These are phyloP conservation scores for Claviceps arundinis DNA, from an alignment of 2,329 filamentous ascomycete genomes.

Conservation along the genomic window DNA sequence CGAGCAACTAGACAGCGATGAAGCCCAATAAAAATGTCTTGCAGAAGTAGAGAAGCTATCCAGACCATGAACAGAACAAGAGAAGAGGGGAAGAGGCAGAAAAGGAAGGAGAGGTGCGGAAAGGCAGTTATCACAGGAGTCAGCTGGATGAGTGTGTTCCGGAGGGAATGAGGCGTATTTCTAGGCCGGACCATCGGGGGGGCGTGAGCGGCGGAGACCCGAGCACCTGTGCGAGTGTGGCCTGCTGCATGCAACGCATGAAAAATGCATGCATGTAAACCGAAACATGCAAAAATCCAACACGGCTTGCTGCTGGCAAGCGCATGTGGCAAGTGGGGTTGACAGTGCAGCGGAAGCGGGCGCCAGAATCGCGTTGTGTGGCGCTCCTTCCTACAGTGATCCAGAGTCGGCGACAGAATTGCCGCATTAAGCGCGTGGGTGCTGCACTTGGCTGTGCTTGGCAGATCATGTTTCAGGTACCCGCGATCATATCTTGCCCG, in stretches of 20 bases:
- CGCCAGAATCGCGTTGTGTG: neutral
- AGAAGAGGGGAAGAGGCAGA: neutral
- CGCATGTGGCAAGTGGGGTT: slow-evolving; percentile 6
- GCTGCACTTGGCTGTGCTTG: no score
- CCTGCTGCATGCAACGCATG: neutral
- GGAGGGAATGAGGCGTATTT: slow-evolving; percentile 7
- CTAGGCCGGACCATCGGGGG: slow-evolving; percentile 7
- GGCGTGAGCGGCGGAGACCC: neutral
- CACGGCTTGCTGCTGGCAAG: neutral
- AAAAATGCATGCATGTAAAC: neutral
- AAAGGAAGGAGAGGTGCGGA: neutral
- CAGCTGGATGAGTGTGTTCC: neutral
- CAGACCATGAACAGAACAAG: no score
- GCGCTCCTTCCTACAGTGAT: no score
- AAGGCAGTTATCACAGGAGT: neutral
- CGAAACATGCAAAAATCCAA: slow-evolving; percentile 1
- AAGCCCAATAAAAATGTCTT: neutral
- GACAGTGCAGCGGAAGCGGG: neutral
- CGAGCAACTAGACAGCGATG: neutral
- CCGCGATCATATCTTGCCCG: no score
- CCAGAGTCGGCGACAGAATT: no score
- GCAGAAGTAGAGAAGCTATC: neutral
- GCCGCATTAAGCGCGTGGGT: no score
- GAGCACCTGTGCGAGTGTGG: no score
- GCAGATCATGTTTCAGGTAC: no score